Conservation (phyloP, 768 basidiomycete species). For the Mycena galericulata region DNA sequence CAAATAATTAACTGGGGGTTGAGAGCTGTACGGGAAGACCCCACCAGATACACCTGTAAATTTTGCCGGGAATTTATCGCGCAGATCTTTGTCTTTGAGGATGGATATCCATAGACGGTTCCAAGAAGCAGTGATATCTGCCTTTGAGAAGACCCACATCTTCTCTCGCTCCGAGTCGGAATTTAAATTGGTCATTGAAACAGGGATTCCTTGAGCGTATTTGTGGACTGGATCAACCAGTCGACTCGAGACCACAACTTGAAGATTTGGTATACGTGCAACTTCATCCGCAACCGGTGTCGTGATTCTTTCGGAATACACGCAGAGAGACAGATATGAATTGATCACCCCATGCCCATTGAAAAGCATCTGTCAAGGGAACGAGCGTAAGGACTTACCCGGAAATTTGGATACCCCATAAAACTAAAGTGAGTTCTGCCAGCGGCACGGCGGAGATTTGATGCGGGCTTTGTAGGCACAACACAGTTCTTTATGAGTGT, state of each 20-base stretch:
- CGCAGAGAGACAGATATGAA: no score
- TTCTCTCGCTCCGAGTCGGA: not conserved
- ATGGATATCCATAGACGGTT: not conserved
- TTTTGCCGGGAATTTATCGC: not conserved
- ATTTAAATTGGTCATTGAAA: not conserved
- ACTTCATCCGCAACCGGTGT: not conserved
- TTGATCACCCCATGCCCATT: no score
- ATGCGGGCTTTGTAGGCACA: no score
- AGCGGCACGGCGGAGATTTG: no score
- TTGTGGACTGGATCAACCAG: not conserved
- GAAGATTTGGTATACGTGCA: not conserved
- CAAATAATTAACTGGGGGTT: no score
- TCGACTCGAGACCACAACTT: not conserved
- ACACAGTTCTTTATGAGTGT: no score
- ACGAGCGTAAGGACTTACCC: no score
- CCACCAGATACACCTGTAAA: not conserved
- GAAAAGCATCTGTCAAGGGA: no score
- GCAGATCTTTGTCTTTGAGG: not conserved
- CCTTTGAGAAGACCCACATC: not conserved
- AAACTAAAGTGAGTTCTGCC: no score
- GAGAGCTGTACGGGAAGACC: not conserved
- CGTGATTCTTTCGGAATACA: no score
- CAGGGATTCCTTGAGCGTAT: not conserved
- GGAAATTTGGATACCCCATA: no score
- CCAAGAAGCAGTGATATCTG: not conserved